phyloP scores from a whole-genome alignment of 805 yeast species.

The Myxozyma monticola region DNA sequence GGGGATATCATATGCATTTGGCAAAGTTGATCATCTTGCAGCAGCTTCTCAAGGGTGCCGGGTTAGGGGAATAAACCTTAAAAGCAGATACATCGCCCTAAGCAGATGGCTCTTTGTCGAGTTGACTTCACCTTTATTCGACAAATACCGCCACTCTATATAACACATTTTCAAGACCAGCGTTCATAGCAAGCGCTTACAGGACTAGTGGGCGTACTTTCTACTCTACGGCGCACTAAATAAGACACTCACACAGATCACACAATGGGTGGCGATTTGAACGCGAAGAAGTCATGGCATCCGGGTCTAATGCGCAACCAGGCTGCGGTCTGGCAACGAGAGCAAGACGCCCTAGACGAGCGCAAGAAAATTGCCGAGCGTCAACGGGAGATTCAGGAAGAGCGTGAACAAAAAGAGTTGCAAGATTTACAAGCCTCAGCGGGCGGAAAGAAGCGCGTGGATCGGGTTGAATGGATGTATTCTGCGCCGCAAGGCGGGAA shows the following conservation, averaged over 20 bases:
- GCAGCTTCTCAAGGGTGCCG: too few relatives aligned
- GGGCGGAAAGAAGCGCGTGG: slow-evolving; percentile 42
- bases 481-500: slow-evolving; percentile 46
- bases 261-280: slow-evolving; percentile 54
- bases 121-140: too few relatives aligned
- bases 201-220: too few relatives aligned
- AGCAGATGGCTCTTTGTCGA: too few relatives aligned
- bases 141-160: too few relatives aligned
- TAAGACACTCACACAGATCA: not conserved
- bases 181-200: too few relatives aligned
- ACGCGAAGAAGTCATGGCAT: slow-evolving; percentile 94
- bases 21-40: too few relatives aligned
- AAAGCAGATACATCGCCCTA: too few relatives aligned
- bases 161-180: too few relatives aligned
- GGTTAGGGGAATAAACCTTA: too few relatives aligned
- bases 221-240: too few relatives aligned
- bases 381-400: slow-evolving; percentile 61
- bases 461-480: slow-evolving; percentile 86
- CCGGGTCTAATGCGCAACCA: slow-evolving; percentile 85
- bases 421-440: slow-evolving; percentile 45
- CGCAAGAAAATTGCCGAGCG: slow-evolving; percentile 62
- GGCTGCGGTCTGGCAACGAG: slow-evolving; percentile 78
- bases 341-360: slow-evolving; percentile 75
- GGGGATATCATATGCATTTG: too few relatives aligned
- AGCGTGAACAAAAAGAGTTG: slow-evolving; percentile 60